Conservation (phyloP, 192 early-diverging fungal species). For the Gaertneriomyces semiglobifer region DNA sequence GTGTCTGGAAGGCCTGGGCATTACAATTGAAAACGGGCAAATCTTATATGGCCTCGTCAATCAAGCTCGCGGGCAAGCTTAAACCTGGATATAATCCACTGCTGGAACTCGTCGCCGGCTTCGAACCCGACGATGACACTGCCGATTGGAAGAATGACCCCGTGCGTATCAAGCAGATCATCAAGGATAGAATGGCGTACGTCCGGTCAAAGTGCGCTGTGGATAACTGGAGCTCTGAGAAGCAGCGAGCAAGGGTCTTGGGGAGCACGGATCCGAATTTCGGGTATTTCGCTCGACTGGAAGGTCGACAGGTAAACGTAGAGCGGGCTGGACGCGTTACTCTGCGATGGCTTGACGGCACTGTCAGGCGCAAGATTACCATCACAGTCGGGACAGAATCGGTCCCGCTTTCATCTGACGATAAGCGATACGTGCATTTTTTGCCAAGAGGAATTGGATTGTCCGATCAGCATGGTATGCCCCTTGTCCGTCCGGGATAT, state of each 20-base stretch:
- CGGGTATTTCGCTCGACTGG: too few species aligned
- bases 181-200: constrained; percentile 3
- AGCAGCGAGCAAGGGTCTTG: not conserved
- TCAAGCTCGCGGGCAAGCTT: not conserved
- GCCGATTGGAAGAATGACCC: constrained; percentile 20
- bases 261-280: not conserved
- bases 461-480: too few species aligned
- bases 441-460: too few species aligned
- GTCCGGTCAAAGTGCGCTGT: not conserved
- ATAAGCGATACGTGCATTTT: too few species aligned
- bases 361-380: too few species aligned
- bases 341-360: too few species aligned
- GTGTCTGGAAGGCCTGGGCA: constrained; percentile 3
- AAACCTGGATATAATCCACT: not conserved
- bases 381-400: too few species aligned
- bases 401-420: too few species aligned
- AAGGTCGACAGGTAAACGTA: too few species aligned
- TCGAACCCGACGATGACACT: constrained; percentile 7
- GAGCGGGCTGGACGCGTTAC: too few species aligned
- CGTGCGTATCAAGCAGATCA: not conserved
- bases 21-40: not conserved
- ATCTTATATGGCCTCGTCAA: not conserved
- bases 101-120: constrained; percentile 1
- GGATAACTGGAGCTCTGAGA: constrained; percentile 4
- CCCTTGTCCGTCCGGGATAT: too few species aligned